Evolutionary conservation across 2,329 filamentous ascomycete species (phyloP).

Genomic region (Colletotrichum sp.): DNA sequence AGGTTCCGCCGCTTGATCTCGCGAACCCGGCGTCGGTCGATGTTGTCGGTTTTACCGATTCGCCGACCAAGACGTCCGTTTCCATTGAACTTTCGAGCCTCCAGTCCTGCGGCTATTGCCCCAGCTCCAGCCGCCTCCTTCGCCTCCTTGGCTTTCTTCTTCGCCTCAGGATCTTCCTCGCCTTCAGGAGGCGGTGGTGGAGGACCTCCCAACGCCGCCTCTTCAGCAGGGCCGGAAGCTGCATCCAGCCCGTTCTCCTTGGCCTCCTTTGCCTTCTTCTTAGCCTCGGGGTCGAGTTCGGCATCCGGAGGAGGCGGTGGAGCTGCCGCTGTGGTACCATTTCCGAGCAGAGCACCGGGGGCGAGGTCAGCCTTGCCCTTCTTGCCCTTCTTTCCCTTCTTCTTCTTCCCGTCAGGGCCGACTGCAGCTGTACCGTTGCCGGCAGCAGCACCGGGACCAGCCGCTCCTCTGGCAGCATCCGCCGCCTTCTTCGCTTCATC

Average conservation of each 20-base stretch:
- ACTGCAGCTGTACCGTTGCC: background rate
- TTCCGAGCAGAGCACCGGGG: background rate
- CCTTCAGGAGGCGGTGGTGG: background rate
- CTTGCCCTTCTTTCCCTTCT: background rate
- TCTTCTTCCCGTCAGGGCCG: background rate
- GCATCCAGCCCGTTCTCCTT: background rate
- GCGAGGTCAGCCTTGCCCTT: background rate
- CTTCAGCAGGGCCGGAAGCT: background rate
- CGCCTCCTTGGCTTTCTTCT: constrained; percentile 10
- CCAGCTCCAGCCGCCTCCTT: background rate
- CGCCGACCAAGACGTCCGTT: background rate
- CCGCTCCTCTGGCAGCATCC: background rate
- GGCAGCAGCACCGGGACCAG: background rate
- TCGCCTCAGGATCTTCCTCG: background rate
- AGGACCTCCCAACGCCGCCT: background rate
- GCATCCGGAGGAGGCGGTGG: background rate
- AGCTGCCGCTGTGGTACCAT: background rate
- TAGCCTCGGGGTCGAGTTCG: background rate
- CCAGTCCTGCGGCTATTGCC: background rate
- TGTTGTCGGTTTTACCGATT: background rate
- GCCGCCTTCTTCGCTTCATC: background rate
- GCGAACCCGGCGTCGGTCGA: background rate
- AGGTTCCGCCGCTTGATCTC: constrained; percentile 3
- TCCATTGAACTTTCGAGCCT: background rate
- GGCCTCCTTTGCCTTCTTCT: constrained; percentile 7